Conservation (phyloP, 768 basidiomycete species). For the Rhizopogon vesiculosus region DNA sequence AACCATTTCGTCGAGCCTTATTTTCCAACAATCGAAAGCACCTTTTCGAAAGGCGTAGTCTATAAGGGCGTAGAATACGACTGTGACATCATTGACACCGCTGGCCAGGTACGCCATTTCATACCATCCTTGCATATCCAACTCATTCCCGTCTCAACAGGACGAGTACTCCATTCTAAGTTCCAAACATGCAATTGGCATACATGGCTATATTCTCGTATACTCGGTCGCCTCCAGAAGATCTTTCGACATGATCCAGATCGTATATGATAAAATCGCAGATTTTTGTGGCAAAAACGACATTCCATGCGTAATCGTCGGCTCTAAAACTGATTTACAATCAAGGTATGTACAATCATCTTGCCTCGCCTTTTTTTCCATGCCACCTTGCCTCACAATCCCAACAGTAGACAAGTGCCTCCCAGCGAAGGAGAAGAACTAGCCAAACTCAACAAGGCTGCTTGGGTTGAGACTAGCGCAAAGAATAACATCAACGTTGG, state of each 20-base stretch:
- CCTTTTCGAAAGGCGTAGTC: conserved; percentile 78
- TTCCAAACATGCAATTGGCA: conserved; percentile 91
- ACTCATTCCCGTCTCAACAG: conserved; percentile 33
- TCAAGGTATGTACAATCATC: conserved; percentile 50
- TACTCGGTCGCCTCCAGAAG: conserved; percentile 88
- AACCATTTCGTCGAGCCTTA: conserved; percentile 89
- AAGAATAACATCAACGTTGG: conserved; percentile 85
- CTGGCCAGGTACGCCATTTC: conserved; percentile 72
- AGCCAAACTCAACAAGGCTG: conserved; percentile 66
- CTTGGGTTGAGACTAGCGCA: conserved; percentile 87
- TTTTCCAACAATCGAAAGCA: conserved; percentile 93
- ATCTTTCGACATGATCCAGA: conserved; percentile 93
- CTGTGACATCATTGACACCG: conserved; percentile 97
- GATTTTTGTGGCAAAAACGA: conserved; percentile 79
- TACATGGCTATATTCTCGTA: conserved; percentile 95
- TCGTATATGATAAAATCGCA: conserved; percentile 90
- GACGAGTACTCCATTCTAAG: conserved; percentile 96
- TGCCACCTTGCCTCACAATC: conserved; percentile 29
- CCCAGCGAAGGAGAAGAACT: conserved; percentile 70
- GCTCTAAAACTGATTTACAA: conserved; percentile 84
- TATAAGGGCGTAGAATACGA: conserved; percentile 91
- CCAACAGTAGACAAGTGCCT: conserved; percentile 64
- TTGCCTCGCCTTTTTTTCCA: conserved; percentile 2
- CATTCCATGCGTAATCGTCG: conserved; percentile 92
- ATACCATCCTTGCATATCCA: conserved; percentile 2